These are phyloP conservation scores for Neonectria sp. DNA, from an alignment of 2,329 filamentous ascomycete genomes.

Conservation along the genomic window DNA sequence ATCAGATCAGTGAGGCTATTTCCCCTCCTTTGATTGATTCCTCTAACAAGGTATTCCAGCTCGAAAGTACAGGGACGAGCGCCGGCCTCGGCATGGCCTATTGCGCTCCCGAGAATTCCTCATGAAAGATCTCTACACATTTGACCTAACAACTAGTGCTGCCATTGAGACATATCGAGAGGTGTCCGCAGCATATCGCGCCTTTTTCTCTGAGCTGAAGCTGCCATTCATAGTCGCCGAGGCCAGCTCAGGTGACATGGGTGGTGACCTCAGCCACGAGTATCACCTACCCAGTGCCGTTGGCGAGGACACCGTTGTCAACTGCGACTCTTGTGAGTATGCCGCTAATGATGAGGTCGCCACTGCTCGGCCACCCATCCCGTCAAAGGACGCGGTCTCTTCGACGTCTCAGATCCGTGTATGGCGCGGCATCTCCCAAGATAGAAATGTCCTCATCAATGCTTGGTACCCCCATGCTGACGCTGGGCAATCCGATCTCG, in stretches of 20 bases:
- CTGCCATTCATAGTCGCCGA: slow-evolving; percentile 88
- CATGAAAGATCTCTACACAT: slow-evolving; percentile 99
- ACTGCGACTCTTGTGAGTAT: slow-evolving; percentile 81
- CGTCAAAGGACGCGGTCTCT: not conserved
- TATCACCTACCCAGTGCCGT: slow-evolving; percentile 87
- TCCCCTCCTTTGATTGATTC: too few relatives aligned
- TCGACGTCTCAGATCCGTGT: slow-evolving; percentile 51
- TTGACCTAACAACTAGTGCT: slow-evolving; percentile 78
- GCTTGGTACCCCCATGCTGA: slow-evolving; percentile 73
- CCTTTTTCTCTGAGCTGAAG: slow-evolving; percentile 86
- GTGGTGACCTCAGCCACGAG: slow-evolving; percentile 92
- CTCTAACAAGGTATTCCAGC: slow-evolving; percentile 62
- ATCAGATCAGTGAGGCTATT: slow-evolving; percentile 81
- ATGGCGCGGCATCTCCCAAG: slow-evolving; percentile 77
- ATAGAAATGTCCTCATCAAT: slow-evolving; percentile 77
- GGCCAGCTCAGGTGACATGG: slow-evolving; percentile 97
- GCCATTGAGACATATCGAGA: slow-evolving; percentile 86
- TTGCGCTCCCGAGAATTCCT: slow-evolving; percentile 91
- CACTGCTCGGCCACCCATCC: slow-evolving; percentile 45
- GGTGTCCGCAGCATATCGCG: slow-evolving; percentile 81
- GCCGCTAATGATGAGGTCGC: slow-evolving; percentile 92
- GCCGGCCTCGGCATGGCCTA: slow-evolving; percentile 88
- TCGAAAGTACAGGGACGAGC: slow-evolving; percentile 95
- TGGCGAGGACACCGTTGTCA: slow-evolving; percentile 89
- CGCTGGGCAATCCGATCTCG: slow-evolving; percentile 45